Percentiles rank a stretch among this genome's conserved stretches.
phyloP scores from a whole-genome alignment of 2,329 filamentous ascomycete genomes.

The Alternaria infectoria region DNA sequence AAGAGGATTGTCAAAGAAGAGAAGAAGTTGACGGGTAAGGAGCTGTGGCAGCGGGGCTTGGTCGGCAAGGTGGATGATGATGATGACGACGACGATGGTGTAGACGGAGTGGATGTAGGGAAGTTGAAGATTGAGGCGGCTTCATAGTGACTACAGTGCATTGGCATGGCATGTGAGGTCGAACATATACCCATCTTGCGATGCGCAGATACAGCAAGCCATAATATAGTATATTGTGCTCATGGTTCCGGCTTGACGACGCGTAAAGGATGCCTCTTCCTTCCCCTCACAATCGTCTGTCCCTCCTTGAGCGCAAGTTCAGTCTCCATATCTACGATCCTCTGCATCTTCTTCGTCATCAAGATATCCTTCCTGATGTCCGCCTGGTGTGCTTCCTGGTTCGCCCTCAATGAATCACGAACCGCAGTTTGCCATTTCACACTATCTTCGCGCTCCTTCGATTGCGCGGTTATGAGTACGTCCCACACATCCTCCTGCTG shows the following conservation, averaged over 20 bases:
- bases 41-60: constrained; percentile 58
- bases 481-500: constrained; percentile 60
- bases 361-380: constrained; percentile 35
- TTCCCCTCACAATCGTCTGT: constrained; percentile 34
- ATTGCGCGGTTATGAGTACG: constrained; percentile 33
- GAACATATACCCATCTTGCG: constrained; percentile 30
- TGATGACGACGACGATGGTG: constrained; percentile 61
- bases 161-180: background rate
- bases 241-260: constrained; percentile 20
- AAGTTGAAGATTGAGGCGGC: constrained; percentile 56
- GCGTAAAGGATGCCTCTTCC: constrained; percentile 31
- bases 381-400: constrained; percentile 22
- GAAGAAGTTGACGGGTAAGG: constrained; percentile 73
- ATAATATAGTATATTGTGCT: background rate
- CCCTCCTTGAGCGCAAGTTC: constrained; percentile 51
- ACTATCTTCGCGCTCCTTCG: constrained; percentile 17
- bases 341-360: constrained; percentile 52
- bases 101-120: constrained; percentile 57
- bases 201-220: background rate
- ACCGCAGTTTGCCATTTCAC: constrained; percentile 40
- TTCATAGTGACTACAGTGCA: constrained; percentile 17
- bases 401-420: constrained; percentile 21
- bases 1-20: constrained; percentile 67
- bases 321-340: constrained; percentile 57
- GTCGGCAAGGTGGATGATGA: constrained; percentile 70